A percentile compares a stretch with the other conserved stretches of the same genome.
phyloP scores from a whole-genome alignment of 306 rosid genomes.

The Vicia sativa region DNA sequence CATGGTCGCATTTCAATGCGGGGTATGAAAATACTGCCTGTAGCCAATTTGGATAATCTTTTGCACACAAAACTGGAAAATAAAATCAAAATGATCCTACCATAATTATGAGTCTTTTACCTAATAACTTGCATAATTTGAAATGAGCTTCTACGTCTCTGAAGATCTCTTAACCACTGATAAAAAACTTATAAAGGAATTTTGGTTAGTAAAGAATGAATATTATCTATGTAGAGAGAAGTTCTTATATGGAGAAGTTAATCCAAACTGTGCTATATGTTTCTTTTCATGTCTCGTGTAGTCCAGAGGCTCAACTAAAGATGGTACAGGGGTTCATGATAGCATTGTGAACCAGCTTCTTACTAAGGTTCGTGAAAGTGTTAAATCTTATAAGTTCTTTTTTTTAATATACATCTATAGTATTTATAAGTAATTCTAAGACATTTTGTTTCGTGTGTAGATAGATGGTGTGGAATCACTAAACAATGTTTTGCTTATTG shows the following conservation, averaged over 20 bases:
- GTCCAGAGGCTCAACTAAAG: conserved; percentile 98
- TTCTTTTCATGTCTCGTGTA: conserved; percentile 44
- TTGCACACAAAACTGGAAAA: neutral
- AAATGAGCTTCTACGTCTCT: conserved; percentile 2
- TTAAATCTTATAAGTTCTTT: conserved; percentile 23
- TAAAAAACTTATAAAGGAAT: neutral
- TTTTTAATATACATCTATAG: conserved; percentile 22
- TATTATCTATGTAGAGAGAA: conserved; percentile 3
- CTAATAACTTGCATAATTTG: conserved; percentile 18
- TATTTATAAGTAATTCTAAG: conserved; percentile 35
- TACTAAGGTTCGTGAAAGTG: conserved; percentile 72
- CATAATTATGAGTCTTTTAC: conserved; percentile 3
- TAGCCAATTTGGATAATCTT: conserved; percentile 23
- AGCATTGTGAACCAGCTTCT: conserved; percentile 99
- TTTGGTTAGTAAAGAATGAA: conserved; percentile 14
- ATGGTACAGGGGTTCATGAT: conserved; percentile 99
- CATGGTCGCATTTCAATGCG: conserved; percentile 24
- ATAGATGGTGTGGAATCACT: conserved; percentile 99
- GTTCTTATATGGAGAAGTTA: neutral
- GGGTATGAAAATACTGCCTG: conserved; percentile 24
- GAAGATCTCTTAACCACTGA: conserved; percentile 7
- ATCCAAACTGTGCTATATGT: conserved; percentile 25
- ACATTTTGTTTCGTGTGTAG: conserved; percentile 54
- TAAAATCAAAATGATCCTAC: neutral
- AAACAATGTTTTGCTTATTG: conserved; percentile 97